Evolutionary conservation across 2,329 filamentous ascomycete species (phyloP), one percentile per base, ranked within the genome.

Genomic region (Pseudocercospora vitis): DNA sequence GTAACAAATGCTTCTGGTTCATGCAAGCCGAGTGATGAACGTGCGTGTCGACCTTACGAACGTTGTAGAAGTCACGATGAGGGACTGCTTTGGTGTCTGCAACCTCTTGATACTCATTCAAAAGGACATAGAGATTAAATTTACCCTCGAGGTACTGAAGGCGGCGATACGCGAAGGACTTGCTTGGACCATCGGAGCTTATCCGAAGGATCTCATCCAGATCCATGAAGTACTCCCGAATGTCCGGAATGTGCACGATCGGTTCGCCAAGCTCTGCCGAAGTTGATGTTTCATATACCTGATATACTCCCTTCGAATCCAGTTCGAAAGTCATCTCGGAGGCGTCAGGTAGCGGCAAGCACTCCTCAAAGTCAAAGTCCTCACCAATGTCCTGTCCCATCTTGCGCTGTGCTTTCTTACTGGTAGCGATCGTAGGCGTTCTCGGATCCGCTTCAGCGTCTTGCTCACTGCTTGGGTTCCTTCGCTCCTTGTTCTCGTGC

Each of bases 21-120:
- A 99, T 99, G 71, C 94, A 99, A 19, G 94, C 94, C 12, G 94
- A 99, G 72, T 99, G 94, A 70, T 99, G 94, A 64, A 99, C 94
- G 79, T 99, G 94, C 7, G 94, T 99, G 69, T 99, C 94, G 47
- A 99, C 94, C 72, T 99, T 99, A 69, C 94, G 83, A 45, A 99
- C 94, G 68, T 99, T 99, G 78, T 99, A 99, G 69, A 99, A 99
- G 73, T 99, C 94, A 76, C 94, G 85, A 73, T 99, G 94, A 2
- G 94, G 94, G 50, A 97, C 94, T 65, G 89, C 92, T 72, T 99
- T 99, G 71, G 89, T 96, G 76, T 99, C 94, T 55, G 94, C 92
- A 48, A 95, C 94, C 73, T 99, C 94, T 69, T 97, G 91, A 63
- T 97, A 97, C 71, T 96, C 94, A 69, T 99, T 97, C 54, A 97